Evolutionary conservation across 768 basidiomycete genomes (phyloP).

Genomic region (Termitomyces sp.): DNA sequence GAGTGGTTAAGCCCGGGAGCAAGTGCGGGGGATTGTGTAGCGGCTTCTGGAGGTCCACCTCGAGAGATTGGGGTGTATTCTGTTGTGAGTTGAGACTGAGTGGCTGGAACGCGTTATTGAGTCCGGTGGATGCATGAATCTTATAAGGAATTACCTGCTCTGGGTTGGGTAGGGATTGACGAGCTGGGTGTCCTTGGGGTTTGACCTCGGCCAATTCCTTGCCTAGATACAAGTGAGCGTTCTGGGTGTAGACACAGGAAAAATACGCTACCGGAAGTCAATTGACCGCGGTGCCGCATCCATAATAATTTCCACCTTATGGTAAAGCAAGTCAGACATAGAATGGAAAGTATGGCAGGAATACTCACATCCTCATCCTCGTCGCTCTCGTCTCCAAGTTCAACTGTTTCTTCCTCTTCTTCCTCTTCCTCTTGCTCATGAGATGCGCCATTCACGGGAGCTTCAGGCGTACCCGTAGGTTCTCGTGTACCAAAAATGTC

Average conservation of each 20-base stretch:
- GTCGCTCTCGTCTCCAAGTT: conserved; percentile 36
- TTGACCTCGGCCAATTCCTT: conserved; percentile 29
- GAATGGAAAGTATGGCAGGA: not conserved
- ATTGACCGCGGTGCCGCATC: conserved; percentile 70
- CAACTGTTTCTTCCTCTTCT: conserved; percentile 32
- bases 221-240: conserved; percentile 22
- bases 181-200: conserved; percentile 26
- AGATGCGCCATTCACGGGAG: conserved; percentile 29
- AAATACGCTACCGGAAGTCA: conserved; percentile 60
- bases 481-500: conserved; percentile 21
- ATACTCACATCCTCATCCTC: conserved; percentile 42
- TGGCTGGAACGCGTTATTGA: conserved; percentile 23
- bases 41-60: conserved; percentile 35
- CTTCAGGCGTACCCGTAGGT: conserved; percentile 14
- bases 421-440: conserved; percentile 11
- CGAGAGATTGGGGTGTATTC: conserved; percentile 78
- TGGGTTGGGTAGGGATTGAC: conserved; percentile 27
- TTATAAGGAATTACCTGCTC: conserved; percentile 25
- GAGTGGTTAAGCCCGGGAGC: not conserved
- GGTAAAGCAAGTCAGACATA: not conserved
- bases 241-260: not conserved
- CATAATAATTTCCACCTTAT: conserved; percentile 93
- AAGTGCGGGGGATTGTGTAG: conserved; percentile 3
- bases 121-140: not conserved
- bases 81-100: conserved; percentile 65